These are phyloP conservation scores for Colletotrichum navitas DNA, from an alignment of 2,329 filamentous ascomycete genomes.

Conservation along the genomic window DNA sequence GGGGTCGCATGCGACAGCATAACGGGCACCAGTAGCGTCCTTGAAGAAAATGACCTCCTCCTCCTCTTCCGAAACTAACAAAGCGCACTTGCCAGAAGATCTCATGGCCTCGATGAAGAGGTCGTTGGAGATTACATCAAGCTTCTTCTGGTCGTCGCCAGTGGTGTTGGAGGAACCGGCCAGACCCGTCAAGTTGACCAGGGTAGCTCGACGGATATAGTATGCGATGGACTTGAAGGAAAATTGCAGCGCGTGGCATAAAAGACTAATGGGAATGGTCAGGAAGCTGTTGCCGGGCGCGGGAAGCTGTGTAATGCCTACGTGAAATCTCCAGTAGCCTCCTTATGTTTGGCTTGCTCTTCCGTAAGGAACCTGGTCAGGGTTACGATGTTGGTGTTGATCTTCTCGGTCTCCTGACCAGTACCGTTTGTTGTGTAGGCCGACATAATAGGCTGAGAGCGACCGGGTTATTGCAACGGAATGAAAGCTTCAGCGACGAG, in stretches of 20 bases:
- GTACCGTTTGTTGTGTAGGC: conserved; percentile 52
- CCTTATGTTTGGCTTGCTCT: conserved; percentile 91
- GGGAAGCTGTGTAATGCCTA: conserved; percentile 60
- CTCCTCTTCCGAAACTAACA: conserved; percentile 98
- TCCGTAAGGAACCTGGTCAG: conserved; percentile 96
- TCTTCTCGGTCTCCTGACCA: conserved; percentile 75
- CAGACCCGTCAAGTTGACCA: conserved; percentile 95
- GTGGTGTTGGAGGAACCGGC: conserved; percentile 95
- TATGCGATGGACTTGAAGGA: conserved; percentile 99
- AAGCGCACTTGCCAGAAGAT: conserved; percentile 88
- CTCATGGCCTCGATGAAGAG: conserved; percentile 96
- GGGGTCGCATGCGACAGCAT: conserved; percentile 96
- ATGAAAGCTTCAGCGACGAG: neutral
- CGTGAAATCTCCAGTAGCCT: conserved; percentile 99
- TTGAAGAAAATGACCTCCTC: conserved; percentile 92
- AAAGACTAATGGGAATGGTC: conserved; percentile 69
- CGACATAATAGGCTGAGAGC: conserved; percentile 37
- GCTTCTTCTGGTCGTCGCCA: conserved; percentile 99
- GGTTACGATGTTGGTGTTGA: conserved; percentile 97
- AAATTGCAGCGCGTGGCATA: conserved; percentile 98
- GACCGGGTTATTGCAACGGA: neutral
- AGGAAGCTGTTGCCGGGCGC: conserved; percentile 10
- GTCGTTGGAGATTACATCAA: conserved; percentile 98
- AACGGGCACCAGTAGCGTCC: conserved; percentile 80
- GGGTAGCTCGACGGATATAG: conserved; percentile 95